Evolutionary conservation across 345 rosid species (phyloP).

Genomic region (Arabis hirsuta): DNA sequence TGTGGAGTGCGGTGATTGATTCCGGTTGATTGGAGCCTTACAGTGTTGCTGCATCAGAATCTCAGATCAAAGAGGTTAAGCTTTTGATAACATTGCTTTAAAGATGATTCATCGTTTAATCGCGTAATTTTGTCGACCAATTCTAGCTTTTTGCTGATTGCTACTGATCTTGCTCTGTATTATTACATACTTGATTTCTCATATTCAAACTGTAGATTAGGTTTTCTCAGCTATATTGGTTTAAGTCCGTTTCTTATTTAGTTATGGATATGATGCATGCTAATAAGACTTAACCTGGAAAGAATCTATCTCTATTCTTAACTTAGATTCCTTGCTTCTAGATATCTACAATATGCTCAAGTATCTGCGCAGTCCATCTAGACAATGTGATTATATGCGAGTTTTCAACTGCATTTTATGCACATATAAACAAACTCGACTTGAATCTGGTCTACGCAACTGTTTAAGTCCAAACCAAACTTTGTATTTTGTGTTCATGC

Average conservation of each 20-base stretch:
- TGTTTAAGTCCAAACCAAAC: too few species aligned
- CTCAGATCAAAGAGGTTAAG: conserved; percentile 63
- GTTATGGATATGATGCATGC: conserved; percentile 15
- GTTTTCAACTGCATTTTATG: conserved; percentile 7
- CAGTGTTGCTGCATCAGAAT: conserved; percentile 15
- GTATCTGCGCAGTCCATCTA: conserved; percentile 7
- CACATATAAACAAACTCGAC: not conserved
- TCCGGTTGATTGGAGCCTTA: conserved; percentile 8
- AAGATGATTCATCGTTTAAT: not conserved
- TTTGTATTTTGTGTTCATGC: too few species aligned
- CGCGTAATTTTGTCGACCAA: too few species aligned
- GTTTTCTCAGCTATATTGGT: not conserved
- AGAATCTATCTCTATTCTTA: conserved; percentile 7
- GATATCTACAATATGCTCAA: conserved; percentile 26
- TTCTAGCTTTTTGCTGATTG: too few species aligned
- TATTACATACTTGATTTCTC: too few species aligned
- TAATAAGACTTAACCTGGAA: conserved; percentile 2
- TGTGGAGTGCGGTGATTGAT: conserved; percentile 3
- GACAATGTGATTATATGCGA: not conserved
- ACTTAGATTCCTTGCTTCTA: conserved; percentile 18
- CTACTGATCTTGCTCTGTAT: too few species aligned
- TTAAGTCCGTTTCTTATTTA: conserved; percentile 9
- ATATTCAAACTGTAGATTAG: too few species aligned
- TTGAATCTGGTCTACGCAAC: not conserved
- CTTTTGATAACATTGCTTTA: conserved; percentile 12